These are phyloP conservation scores for Trichoderma koningii DNA, from an alignment of 2,329 filamentous ascomycete species.

Conservation along the genomic window DNA sequence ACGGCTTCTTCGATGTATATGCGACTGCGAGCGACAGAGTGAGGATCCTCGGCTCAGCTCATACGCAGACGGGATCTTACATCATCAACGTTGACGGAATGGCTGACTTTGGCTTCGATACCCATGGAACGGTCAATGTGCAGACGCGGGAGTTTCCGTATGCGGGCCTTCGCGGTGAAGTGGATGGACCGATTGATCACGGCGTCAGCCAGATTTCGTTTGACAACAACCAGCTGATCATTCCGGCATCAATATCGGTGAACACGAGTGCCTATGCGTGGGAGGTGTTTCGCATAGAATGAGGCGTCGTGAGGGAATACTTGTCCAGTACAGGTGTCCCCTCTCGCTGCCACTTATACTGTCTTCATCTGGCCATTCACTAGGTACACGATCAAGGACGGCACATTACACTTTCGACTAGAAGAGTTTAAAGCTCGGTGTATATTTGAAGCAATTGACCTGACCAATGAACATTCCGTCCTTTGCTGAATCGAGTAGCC, in stretches of 20 bases:
- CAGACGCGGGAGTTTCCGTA: conserved; percentile 18
- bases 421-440: background rate
- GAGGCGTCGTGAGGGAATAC: background rate
- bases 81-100: conserved; percentile 3
- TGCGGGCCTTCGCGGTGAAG: conserved; percentile 17
- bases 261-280: conserved; percentile 24
- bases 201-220: conserved; percentile 17
- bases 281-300: conserved; percentile 5
- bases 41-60: conserved; percentile 22
- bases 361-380: background rate
- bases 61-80: conserved; percentile 15
- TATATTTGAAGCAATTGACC: background rate
- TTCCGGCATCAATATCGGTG: conserved; percentile 15
- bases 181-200: conserved; percentile 23
- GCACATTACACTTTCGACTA: background rate
- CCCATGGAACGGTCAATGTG: conserved; percentile 8
- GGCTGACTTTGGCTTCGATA: conserved; percentile 24
- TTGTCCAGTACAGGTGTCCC: too few relatives aligned
- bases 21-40: conserved; percentile 23
- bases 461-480: background rate
- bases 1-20: conserved; percentile 20
- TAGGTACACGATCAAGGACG: background rate
- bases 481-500: background rate
- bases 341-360: too few relatives aligned
- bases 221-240: conserved; percentile 13